Conservation (phyloP, 495 filamentous ascomycete genomes). For the Physcia stellaris region DNA sequence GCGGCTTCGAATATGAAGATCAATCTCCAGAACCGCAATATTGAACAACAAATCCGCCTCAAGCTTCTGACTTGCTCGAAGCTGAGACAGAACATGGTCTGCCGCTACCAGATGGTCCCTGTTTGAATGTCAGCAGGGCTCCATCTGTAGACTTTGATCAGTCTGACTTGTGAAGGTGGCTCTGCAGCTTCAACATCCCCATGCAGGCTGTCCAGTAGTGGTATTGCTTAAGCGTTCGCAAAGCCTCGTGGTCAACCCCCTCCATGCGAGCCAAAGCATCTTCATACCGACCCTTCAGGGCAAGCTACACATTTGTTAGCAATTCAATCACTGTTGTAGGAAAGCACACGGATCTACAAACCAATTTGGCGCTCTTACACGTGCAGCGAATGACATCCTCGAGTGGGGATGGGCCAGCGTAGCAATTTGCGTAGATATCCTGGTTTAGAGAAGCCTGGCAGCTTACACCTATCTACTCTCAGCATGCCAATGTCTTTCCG, state of each 20-base stretch:
- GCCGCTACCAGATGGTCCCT: slow-evolving; percentile 56
- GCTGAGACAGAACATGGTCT: slow-evolving; percentile 47
- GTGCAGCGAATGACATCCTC: slow-evolving; percentile 63
- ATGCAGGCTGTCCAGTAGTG: slow-evolving; percentile 69
- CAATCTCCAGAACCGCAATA: slow-evolving; percentile 55
- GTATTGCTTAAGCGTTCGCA: slow-evolving; percentile 63
- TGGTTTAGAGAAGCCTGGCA: slow-evolving; percentile 54
- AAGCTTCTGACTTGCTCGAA: slow-evolving; percentile 35
- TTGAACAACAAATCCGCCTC: slow-evolving; percentile 62
- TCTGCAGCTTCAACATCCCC: slow-evolving; percentile 55
- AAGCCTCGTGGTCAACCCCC: slow-evolving; percentile 45
- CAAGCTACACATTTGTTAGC: no score
- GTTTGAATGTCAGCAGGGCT: slow-evolving; percentile 13
- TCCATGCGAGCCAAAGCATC: slow-evolving; percentile 56
- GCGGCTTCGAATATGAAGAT: slow-evolving; percentile 50
- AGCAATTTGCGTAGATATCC: slow-evolving; percentile 66
- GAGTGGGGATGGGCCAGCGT: slow-evolving; percentile 46
- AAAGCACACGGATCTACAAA: slow-evolving; percentile 22
- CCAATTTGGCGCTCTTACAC: slow-evolving; percentile 42
- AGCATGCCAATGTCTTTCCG: no score
- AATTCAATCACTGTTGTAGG: no score
- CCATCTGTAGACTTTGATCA: no score
- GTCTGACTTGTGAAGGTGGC: slow-evolving; percentile 48
- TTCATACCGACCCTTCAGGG: slow-evolving; percentile 55
- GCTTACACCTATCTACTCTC: slow-evolving; percentile 30